phyloP scores from a whole-genome alignment of 768 basidiomycete species.

The Pholiota microspora region DNA sequence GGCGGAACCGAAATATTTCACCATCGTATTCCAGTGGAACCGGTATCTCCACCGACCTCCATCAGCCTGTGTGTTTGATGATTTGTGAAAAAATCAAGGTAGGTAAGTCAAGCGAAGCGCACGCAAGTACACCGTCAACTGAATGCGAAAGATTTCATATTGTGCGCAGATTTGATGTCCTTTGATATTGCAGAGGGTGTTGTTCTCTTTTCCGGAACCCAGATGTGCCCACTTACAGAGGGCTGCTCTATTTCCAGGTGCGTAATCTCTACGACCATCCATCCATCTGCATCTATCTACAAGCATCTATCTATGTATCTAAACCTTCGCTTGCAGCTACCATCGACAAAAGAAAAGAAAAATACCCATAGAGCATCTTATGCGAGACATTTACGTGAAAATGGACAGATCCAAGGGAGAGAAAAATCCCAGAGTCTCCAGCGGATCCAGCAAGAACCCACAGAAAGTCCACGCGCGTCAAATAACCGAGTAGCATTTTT shows the following conservation, averaged over 20 bases:
- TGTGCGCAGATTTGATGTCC: conserved; percentile 1
- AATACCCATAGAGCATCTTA: no score
- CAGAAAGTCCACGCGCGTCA: not conserved
- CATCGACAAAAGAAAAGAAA: no score
- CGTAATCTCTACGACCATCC: not conserved
- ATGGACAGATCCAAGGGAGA: not conserved
- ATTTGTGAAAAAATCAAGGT: not conserved
- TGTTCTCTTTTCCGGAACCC: no score
- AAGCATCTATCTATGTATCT: not conserved
- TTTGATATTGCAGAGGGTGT: not conserved
- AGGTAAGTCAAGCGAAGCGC: not conserved
- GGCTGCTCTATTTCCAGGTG: not conserved
- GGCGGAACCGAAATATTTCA: not conserved
- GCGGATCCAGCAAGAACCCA: not conserved
- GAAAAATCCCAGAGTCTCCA: not conserved
- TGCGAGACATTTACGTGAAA: not conserved
- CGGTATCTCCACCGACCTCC: not conserved
- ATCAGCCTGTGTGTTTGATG: not conserved
- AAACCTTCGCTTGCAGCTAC: not conserved
- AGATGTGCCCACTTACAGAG: not conserved
- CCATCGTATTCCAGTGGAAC: no score
- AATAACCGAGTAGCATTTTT: not conserved
- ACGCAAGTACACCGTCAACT: not conserved
- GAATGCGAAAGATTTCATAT: not conserved
- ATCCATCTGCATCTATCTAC: not conserved